Evolutionary conservation across 495 filamentous ascomycete species (phyloP), one percentile per base, ranked within the genome.

Genomic region (Viridothelium virens): DNA sequence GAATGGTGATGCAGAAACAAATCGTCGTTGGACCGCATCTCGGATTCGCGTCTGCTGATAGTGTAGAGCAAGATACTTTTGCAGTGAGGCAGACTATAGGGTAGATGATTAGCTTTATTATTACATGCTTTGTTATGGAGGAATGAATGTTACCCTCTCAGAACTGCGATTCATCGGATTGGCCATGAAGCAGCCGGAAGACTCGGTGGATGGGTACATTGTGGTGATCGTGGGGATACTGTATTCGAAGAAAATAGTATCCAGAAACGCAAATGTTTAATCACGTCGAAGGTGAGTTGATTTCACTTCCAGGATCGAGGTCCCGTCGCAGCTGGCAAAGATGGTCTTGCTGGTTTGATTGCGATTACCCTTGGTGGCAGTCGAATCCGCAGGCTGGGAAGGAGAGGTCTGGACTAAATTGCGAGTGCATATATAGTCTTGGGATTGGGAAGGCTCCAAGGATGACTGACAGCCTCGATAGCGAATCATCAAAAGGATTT

Each of bases 61-160:
- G 65, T 84, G 81, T 2, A 85, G 73, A 3, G 81, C 72, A 2
- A 84, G 74, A 64, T 86, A 86, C 69, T 82, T 79, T 66, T 84
- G 83, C 62, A 86, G 77, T 31, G 80, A 77, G 14, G 83, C 77
- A 65, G 79, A 78, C 70, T 71, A 63, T 62, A 34, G 37, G 36
- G 31, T 31, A 59, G 25, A 36, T 65, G 6, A 47, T 53, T 41
- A 63, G 38, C 41, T 31, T n/a, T n/a, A 56, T 34, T 16, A 63
- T 38, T 10, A 38, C n/a, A 39, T 47, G n/a, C 4, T 36, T 62
- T 14, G 6, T 38, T 10, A 56, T 65, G 46, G 10, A 33, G 18
- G 25, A 6, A 9, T 48, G 33, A 41, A 10, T 61, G 61, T 37
- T 61, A 70, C 68, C 65, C 65, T 67, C 10, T 63, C 65, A 41